Percentiles rank a stretch among this genome's conserved stretches.
Conservation (phyloP, 78 protist species). For the Speleostelium caveatum region DNA sequence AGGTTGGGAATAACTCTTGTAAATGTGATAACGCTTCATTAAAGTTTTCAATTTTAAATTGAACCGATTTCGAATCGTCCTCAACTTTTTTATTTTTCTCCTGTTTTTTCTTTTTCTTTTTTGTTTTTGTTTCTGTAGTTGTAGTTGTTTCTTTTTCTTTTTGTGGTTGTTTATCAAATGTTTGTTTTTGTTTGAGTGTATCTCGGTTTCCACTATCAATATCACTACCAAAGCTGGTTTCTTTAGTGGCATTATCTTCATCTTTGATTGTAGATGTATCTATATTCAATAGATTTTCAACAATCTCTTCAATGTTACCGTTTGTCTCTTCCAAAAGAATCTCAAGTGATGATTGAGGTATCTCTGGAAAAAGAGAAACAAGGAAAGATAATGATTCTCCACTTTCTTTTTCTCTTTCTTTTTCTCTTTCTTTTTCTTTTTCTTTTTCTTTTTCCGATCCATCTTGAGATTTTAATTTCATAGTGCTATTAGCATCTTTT, state of each 20-base stretch:
- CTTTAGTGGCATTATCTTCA: not conserved
- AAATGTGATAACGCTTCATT: not conserved
- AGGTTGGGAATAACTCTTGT: slow-evolving; percentile 5
- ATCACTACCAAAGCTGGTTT: not conserved
- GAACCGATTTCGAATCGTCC: not conserved
- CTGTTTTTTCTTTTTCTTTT: not conserved
- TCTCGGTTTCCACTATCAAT: not conserved
- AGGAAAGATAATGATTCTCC: not conserved
- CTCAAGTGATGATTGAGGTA: slow-evolving; percentile 1
- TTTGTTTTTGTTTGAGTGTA: not conserved
- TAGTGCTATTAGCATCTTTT: too few species aligned
- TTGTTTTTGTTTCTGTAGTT: not conserved
- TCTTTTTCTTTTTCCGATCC: too few species aligned
- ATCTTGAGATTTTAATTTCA: too few species aligned
- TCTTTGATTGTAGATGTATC: not conserved
- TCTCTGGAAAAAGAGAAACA: slow-evolving; percentile 32
- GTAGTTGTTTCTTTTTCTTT: not conserved
- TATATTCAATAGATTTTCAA: not conserved
- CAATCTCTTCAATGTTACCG: slow-evolving; percentile 33
- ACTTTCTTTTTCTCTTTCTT: not conserved
- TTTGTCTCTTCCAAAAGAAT: slow-evolving; percentile 10
- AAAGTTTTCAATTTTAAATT: too few species aligned
- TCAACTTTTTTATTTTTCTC: not conserved
- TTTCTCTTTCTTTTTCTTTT: not conserved
- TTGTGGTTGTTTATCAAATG: not conserved